Conservation (phyloP, 2,329 filamentous ascomycete species). For the Xylariaceae sp. region DNA sequence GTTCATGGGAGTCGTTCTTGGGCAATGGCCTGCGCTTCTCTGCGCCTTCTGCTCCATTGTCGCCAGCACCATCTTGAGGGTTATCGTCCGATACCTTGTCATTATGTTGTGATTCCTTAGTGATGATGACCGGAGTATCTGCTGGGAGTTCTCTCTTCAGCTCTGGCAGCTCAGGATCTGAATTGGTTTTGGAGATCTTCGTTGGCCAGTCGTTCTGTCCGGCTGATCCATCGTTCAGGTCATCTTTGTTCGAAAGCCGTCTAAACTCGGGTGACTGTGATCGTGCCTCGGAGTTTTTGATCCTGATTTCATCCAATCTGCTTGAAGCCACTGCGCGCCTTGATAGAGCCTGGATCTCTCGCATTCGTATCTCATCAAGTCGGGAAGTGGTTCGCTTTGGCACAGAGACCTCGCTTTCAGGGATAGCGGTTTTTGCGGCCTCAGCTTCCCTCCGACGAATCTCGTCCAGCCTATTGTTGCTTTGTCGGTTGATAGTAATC, state of each 20-base stretch:
- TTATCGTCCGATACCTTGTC: slow-evolving; percentile 4
- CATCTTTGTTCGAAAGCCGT: slow-evolving; percentile 23
- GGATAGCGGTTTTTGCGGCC: slow-evolving; percentile 17
- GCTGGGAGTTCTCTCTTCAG: too few relatives aligned
- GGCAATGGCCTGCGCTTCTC: slow-evolving; percentile 11
- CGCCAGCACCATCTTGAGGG: neutral
- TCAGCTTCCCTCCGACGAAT: slow-evolving; percentile 28
- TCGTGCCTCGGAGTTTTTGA: slow-evolving; percentile 36
- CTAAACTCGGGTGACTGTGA: slow-evolving; percentile 34
- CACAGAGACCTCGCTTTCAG: slow-evolving; percentile 11
- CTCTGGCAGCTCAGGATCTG: slow-evolving; percentile 4
- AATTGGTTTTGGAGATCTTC: slow-evolving; percentile 2
- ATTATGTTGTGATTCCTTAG: slow-evolving; percentile 7
- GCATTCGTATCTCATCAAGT: slow-evolving; percentile 40
- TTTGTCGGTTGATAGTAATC: slow-evolving; percentile 18
- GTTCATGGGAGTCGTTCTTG: slow-evolving; percentile 36
- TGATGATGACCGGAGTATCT: too few relatives aligned
- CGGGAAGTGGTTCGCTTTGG: slow-evolving; percentile 15
- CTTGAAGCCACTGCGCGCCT: slow-evolving; percentile 40
- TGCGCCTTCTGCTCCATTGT: neutral
- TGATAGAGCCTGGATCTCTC: slow-evolving; percentile 37
- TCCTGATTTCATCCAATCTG: slow-evolving; percentile 45
- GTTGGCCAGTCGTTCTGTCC: too few relatives aligned
- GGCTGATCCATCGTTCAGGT: slow-evolving; percentile 6
- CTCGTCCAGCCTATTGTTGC: slow-evolving; percentile 28